Percentiles rank a stretch among this genome's conserved stretches.
phyloP scores from a whole-genome alignment of 805 yeast genomes.

The Ogataea thermomethanolica region DNA sequence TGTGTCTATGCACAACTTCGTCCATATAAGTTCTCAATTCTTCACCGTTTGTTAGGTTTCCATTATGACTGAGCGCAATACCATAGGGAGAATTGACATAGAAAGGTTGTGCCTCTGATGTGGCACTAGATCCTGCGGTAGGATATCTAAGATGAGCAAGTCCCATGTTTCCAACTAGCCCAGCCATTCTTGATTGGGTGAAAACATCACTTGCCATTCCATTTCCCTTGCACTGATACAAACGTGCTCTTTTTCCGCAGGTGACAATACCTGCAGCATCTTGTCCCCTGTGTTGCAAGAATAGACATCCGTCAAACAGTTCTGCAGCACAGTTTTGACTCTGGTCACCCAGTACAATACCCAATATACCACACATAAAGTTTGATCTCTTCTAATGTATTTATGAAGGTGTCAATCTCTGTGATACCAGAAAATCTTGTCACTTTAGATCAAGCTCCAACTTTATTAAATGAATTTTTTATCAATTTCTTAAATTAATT shows the following conservation, averaged over 20 bases:
- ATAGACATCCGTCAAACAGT: conserved; percentile 86
- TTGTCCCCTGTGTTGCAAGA: conserved; percentile 95
- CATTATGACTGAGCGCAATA: conserved; percentile 85
- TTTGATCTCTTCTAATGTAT: no score
- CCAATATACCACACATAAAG: conserved; percentile 92
- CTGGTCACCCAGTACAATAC: conserved; percentile 78
- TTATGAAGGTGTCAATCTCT: no score
- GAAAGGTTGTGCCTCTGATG: conserved; percentile 97
- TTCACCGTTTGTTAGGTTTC: conserved; percentile 85
- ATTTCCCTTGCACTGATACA: conserved; percentile 96
- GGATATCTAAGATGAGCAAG: conserved; percentile 94
- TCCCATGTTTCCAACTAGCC: conserved; percentile 91
- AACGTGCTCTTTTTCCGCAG: conserved; percentile 88
- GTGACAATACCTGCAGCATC: conserved; percentile 99
- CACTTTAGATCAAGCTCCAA: not conserved
- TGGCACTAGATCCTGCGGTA: conserved; percentile 94
- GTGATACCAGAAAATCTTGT: no score
- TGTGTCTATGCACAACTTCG: conserved; percentile 92
- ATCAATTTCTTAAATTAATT: conserved; percentile 3
- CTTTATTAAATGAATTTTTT: not conserved
- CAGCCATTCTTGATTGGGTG: conserved; percentile 73
- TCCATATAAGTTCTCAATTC: conserved; percentile 79
- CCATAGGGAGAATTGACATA: conserved; percentile 98
- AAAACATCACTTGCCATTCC: conserved; percentile 99
- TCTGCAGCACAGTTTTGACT: conserved; percentile 78